Conservation (phyloP, 177 flowering plant species). For the Vitis hybrid region DNA sequence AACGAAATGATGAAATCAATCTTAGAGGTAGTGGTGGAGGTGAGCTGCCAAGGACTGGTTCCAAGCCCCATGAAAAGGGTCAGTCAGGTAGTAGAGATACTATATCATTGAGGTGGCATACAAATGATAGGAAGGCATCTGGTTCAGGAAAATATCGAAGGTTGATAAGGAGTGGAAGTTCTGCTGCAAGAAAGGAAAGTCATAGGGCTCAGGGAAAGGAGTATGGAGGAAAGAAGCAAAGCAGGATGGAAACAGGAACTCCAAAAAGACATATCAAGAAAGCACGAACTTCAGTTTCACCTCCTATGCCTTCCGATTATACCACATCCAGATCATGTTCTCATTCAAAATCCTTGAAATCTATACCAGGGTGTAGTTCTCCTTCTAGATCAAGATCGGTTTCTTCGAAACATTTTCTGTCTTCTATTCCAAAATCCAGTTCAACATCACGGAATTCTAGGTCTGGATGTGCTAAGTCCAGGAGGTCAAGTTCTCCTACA, state of each 20-base stretch:
- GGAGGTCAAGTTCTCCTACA: conserved; percentile 32
- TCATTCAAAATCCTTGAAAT: conserved; percentile 23
- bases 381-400: conserved; percentile 30
- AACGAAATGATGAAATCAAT: conserved; percentile 12
- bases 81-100: conserved; percentile 16
- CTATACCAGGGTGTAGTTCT: conserved; percentile 17
- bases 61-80: conserved; percentile 12
- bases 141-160: conserved; percentile 15
- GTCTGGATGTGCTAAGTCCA: conserved; percentile 26
- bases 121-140: conserved; percentile 17
- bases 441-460: conserved; percentile 24
- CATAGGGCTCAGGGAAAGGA: conserved; percentile 15
- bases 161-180: conserved; percentile 7
- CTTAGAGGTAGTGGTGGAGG: conserved; percentile 21
- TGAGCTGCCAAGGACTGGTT: conserved; percentile 17
- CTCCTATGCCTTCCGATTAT: conserved; percentile 22
- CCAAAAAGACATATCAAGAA: conserved; percentile 20
- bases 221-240: conserved; percentile 21
- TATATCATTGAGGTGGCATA: conserved; percentile 4
- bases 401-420: conserved; percentile 27
- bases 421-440: conserved; percentile 29
- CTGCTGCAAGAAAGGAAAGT: conserved; percentile 16
- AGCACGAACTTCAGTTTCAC: conserved; percentile 21
- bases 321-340: conserved; percentile 30
- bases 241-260: conserved; percentile 19